Base-by-base conservation (phyloP, 345 rosid species). In the Acer yangbiense region DNA sequence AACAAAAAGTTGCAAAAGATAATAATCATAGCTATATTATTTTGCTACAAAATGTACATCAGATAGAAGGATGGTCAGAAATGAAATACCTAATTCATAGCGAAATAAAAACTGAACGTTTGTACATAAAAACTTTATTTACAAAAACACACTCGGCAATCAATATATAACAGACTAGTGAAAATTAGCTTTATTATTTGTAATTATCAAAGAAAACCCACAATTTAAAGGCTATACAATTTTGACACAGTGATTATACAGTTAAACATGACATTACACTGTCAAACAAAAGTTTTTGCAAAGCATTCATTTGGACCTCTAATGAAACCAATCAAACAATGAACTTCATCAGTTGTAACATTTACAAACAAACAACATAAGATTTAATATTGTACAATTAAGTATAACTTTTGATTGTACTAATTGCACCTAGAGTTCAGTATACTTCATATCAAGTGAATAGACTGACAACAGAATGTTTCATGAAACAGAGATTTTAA, bases 381-480 rank as follows among this genome's bases (percentile, higher is more conserved):
- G 50, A 9, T 43, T 41, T 43, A 43, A 43, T 43, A 43, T 4
- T 55, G 61, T 5, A 55, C 61, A 55, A 23, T 25, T 21, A 62
- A 43, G 9, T 27, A 25, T 11, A 27, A 25, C 35, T 63, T 63
- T 21, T 63, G 29, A 21, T 63, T 14, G n/a, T 25, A 27, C 39
- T 65, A 68, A 12, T 9, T 18, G 72, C 69, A 71, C 2, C 74
- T 17, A 54, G 16, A 71, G 18, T 11, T 1, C 16, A 11, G 55
- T 18, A 29, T 16, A 3, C 6, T 32, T 32, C 39, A 52, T 25
- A 16, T 12, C 29, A 27, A 52, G 25, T 18, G 1, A 52, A 11
- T 11, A 77, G 46, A 76, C 25, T 17, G 43, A 17, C 41, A 3
- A 72, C 25, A 72, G 18, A 73, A 78, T n/a, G 29, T 16, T 54